Conservation (phyloP, 768 basidiomycete species). For the Naematelia aurantialba region DNA sequence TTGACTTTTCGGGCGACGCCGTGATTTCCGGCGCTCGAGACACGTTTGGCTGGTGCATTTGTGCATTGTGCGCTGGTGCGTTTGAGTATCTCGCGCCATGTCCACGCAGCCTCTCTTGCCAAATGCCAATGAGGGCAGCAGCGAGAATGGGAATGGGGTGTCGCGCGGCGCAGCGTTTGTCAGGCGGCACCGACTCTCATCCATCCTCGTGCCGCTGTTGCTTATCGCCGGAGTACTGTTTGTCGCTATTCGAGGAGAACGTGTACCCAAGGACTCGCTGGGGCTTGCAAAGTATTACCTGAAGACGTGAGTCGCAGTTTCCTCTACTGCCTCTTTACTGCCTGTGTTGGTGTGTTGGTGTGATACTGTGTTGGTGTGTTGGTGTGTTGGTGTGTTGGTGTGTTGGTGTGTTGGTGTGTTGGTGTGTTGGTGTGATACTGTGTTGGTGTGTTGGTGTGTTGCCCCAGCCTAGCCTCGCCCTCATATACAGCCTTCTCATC, state of each 20-base stretch:
- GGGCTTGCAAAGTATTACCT: constrained; percentile 47
- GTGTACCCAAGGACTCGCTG: constrained; percentile 42
- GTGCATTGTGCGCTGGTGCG: no score
- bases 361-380: not conserved
- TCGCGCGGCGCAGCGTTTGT: not conserved
- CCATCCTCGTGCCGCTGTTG: constrained; percentile 37
- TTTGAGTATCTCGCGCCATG: constrained; percentile 14
- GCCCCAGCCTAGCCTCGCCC: no score
- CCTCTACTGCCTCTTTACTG: not conserved
- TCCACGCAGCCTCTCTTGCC: constrained; percentile 41
- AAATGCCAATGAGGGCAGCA: not conserved
- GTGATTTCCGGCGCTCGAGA: no score
- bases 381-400: not conserved
- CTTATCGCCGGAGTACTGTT: constrained; percentile 46
- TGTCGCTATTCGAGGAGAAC: constrained; percentile 40
- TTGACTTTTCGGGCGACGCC: not conserved
- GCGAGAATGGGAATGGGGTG: not conserved
- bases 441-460: no score
- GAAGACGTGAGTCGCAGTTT: constrained; percentile 30
- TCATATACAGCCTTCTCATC: no score
- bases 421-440: no score
- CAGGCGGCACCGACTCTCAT: constrained; percentile 21
- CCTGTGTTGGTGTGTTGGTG: not conserved
- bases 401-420: no score
- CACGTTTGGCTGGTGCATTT: no score